phyloP scores from a whole-genome alignment of 345 rosid species.

The Murraya paniculata region DNA sequence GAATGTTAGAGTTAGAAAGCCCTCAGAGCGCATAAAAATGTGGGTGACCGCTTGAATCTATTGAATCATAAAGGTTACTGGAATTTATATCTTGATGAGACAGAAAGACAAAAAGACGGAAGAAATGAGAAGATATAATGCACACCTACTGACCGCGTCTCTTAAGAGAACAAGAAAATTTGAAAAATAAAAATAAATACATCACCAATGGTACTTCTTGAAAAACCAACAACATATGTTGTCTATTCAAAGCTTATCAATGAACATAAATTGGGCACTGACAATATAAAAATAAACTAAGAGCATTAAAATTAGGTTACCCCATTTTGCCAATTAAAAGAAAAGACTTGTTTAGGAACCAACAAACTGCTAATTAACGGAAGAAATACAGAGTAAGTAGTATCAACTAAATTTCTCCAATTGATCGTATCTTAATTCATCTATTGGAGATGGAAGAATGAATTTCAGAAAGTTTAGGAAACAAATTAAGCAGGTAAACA shows the following conservation, averaged over 20 bases:
- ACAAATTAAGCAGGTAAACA: background rate
- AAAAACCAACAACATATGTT: too few relatives aligned
- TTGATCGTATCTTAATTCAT: background rate
- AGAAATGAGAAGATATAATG: background rate
- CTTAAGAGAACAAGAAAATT: too few relatives aligned
- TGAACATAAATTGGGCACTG: background rate
- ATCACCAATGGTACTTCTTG: too few relatives aligned
- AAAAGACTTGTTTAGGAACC: background rate
- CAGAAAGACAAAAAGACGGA: background rate
- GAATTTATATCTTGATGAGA: background rate
- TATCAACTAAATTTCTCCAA: background rate
- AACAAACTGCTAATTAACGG: background rate
- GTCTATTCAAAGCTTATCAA: too few relatives aligned
- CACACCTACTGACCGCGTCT: background rate
- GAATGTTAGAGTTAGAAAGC: background rate
- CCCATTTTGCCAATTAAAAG: background rate
- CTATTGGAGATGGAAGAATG: background rate
- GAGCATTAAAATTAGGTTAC: background rate
- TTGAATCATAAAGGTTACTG: background rate
- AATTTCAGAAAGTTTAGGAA: background rate
- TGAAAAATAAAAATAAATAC: too few relatives aligned
- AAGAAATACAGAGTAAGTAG: background rate
- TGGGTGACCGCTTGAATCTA: background rate
- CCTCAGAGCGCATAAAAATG: background rate
- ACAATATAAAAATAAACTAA: background rate